Evolutionary conservation across 441 rosid species (phyloP), one percentile per base, ranked within the genome.

Genomic region (Erysimum pusillum): DNA sequence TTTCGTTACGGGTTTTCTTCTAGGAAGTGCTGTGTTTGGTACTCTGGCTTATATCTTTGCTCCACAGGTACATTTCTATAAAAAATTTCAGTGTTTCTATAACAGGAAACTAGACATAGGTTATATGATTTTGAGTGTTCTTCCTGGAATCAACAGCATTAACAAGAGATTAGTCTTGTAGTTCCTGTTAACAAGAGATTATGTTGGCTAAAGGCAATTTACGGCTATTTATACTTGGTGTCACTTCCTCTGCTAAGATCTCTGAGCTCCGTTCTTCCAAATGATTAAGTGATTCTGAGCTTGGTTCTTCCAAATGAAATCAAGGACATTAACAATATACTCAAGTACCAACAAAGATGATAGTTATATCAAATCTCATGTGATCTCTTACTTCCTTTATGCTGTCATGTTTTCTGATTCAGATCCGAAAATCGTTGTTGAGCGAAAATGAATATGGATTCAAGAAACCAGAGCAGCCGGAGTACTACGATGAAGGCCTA

Each of bases 401-500:
- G 28, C 25, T 62, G 9, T 25, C n/a, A 35, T 67, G 20, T 18
- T 12, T 58, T 46, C 13, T 46, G 1, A 25, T 77, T 64, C 80
- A 90, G 98, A 90, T 92, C 34, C 83, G 96, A 82, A 88, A 87
- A 76, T 81, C 92, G 14, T 31, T 92, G 63, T 87, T 89, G 51
- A 87, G 84, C 65, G 96, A 89, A 80, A 88, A 92, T 62, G 98
- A 92, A 81, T 76, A 88, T 34, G 98, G 98, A 45, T 92, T 92
- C 69, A 83, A 85, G 74, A 87, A 49, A 84, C 90, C 96, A 12
- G 79, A 82, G 83, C 83, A 89, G 69, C 91, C 96, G 18, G 77
- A 76, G 12, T 92, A 92, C 73, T 90, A 87, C 69, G 94, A 89
- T 49, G 94, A 91, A 83, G 94, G 93, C 65, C 76, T 90, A 81